Evolutionary conservation across 2,329 filamentous ascomycete genomes (phyloP).

Genomic region (Colletotrichum noveboracense): DNA sequence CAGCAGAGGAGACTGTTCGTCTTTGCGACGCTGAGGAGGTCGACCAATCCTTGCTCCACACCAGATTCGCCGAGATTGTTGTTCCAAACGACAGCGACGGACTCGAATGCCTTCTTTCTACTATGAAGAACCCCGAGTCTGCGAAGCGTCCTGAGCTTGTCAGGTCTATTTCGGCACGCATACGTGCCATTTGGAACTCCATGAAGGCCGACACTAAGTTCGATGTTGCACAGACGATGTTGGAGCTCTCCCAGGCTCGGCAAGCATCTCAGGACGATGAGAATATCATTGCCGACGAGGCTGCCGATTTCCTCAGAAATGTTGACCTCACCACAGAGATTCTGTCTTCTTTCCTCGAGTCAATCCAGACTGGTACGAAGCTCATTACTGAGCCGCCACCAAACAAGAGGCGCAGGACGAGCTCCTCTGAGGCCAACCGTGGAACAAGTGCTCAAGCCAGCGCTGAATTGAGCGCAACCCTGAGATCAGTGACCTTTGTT

Average conservation of each 20-base stretch:
- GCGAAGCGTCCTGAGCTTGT: slow-evolving; percentile 58
- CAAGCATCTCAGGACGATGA: slow-evolving; percentile 36
- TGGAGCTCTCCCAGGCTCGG: slow-evolving; percentile 66
- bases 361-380: slow-evolving; percentile 74
- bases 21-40: slow-evolving; percentile 44
- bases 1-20: slow-evolving; percentile 52
- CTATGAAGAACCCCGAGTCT: slow-evolving; percentile 46
- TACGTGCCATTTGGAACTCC: slow-evolving; percentile 74
- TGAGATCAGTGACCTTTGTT: slow-evolving; percentile 84
- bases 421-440: slow-evolving; percentile 70
- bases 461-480: slow-evolving; percentile 67
- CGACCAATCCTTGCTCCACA: slow-evolving; percentile 47
- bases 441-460: slow-evolving; percentile 66
- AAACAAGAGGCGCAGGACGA: slow-evolving; percentile 81
- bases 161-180: slow-evolving; percentile 68
- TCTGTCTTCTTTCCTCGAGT: slow-evolving; percentile 74
- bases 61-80: slow-evolving; percentile 55
- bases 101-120: slow-evolving; percentile 55
- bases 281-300: slow-evolving; percentile 57
- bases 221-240: slow-evolving; percentile 64
- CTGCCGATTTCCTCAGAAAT: slow-evolving; percentile 74
- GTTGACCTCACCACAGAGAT: slow-evolving; percentile 77
- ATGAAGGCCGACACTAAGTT: slow-evolving; percentile 70
- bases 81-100: slow-evolving; percentile 58
- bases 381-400: slow-evolving; percentile 75